A percentile compares a stretch with the other conserved stretches of the same genome.
phyloP scores from a whole-genome alignment of 2,329 filamentous ascomycete genomes.

The Phialophora verrucosa region DNA sequence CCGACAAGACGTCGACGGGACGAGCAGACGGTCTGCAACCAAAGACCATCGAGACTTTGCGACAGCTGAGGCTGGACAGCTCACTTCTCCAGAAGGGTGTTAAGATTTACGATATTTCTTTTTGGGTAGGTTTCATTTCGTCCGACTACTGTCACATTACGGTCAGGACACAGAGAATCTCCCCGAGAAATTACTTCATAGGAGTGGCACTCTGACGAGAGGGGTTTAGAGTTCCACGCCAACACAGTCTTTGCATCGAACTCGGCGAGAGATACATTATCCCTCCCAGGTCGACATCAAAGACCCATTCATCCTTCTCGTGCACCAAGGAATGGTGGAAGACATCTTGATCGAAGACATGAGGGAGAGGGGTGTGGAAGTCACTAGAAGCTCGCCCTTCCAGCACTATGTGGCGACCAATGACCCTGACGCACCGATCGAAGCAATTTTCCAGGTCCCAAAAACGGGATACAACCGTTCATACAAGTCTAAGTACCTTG shows the following conservation, averaged over 20 bases:
- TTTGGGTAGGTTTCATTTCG: background rate
- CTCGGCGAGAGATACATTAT: background rate
- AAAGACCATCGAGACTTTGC: constrained; percentile 78
- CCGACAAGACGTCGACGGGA: constrained; percentile 70
- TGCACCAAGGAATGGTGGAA: background rate
- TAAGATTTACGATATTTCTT: background rate
- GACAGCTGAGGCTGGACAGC: constrained; percentile 46
- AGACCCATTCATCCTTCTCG: background rate
- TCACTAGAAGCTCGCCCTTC: background rate
- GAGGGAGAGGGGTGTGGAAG: background rate
- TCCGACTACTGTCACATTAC: background rate
- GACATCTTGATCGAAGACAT: background rate
- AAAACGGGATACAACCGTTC: background rate
- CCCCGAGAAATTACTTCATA: no score
- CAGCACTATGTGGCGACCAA: background rate
- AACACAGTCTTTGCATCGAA: background rate
- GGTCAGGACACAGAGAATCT: no score
- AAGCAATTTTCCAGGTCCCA: background rate
- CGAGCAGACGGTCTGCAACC: constrained; percentile 75
- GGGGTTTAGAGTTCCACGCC: background rate
- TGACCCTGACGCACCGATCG: background rate
- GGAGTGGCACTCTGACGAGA: no score
- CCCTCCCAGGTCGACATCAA: background rate
- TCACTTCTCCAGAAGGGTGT: background rate
- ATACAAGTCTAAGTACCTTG: background rate